Conservation (phyloP, 768 basidiomycete genomes). For the Tricholoma terreum region DNA sequence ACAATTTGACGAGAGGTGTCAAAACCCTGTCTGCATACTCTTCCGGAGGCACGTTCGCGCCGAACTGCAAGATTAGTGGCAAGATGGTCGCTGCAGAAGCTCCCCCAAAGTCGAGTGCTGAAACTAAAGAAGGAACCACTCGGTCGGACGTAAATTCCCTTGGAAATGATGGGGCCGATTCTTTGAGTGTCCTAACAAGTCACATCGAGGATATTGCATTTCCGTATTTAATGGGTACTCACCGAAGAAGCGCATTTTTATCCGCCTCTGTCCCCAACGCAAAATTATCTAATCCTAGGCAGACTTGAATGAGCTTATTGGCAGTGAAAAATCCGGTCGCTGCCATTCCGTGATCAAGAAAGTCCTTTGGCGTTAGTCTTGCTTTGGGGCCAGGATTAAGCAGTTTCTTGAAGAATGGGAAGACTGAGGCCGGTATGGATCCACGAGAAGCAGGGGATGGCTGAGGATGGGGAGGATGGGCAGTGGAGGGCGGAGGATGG, state of each 20-base stretch:
- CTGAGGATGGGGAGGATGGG: constrained; percentile 71
- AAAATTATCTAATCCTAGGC: constrained; percentile 83
- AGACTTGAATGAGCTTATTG: constrained; percentile 84
- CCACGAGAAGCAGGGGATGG: constrained; percentile 77
- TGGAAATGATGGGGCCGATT: constrained; percentile 78
- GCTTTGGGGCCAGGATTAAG: constrained; percentile 86
- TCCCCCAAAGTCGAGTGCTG: constrained; percentile 76
- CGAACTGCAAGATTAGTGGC: constrained; percentile 81
- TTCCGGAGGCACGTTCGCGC: constrained; percentile 62
- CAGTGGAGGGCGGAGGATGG: constrained; percentile 65
- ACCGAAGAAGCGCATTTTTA: constrained; percentile 71
- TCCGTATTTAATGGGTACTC: constrained; percentile 7
- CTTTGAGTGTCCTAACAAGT: constrained; percentile 62
- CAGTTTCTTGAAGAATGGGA: constrained; percentile 81
- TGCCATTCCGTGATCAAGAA: constrained; percentile 79
- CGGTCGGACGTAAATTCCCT: constrained; percentile 80
- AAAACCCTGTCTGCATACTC: constrained; percentile 71
- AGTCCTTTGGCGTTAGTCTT: constrained; percentile 70
- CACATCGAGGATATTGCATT: constrained; percentile 1
- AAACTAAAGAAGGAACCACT: constrained; percentile 83
- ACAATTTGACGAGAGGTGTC: constrained; percentile 80
- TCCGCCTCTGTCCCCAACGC: constrained; percentile 78
- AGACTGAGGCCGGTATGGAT: constrained; percentile 68
- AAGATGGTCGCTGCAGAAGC: constrained; percentile 73
- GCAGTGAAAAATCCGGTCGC: constrained; percentile 79